These are phyloP conservation scores for Cladobotryum mycophilum DNA, from an alignment of 2,329 filamentous ascomycete species.

Conservation along the genomic window DNA sequence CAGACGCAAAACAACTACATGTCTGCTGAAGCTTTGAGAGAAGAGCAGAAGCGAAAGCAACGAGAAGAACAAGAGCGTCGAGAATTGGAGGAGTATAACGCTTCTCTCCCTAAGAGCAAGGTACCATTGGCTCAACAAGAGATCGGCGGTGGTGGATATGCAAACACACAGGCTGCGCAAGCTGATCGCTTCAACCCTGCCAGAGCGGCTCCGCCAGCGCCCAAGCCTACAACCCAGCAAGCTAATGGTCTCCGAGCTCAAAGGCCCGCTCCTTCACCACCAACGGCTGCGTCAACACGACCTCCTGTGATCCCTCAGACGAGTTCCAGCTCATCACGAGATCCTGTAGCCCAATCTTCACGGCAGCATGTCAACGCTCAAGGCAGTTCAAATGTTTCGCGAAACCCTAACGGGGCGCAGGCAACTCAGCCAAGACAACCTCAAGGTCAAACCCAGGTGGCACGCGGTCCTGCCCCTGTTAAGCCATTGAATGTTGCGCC, in stretches of 20 bases:
- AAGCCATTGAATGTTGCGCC: conserved; percentile 74
- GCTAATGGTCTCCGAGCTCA: conserved; percentile 59
- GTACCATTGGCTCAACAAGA: conserved; percentile 83
- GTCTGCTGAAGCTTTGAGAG: conserved; percentile 42
- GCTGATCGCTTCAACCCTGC: conserved; percentile 78
- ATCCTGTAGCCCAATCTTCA: conserved; percentile 36
- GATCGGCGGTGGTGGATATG: conserved; percentile 62
- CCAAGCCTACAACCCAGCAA: conserved; percentile 53
- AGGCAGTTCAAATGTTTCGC: conserved; percentile 45
- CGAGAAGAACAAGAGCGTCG: conserved; percentile 61
- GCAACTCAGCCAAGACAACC: conserved; percentile 44
- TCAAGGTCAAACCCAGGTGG: conserved; percentile 38
- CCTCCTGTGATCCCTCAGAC: conserved; percentile 45
- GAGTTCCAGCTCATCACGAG: conserved; percentile 40
- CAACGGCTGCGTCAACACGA: conserved; percentile 36
- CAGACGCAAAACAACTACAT: conserved; percentile 55
- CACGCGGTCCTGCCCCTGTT: conserved; percentile 55
- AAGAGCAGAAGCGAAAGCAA: conserved; percentile 55
- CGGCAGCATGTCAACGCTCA: conserved; percentile 43
- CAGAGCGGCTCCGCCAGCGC: conserved; percentile 76
- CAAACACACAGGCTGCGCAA: conserved; percentile 33
- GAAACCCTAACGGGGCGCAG: conserved; percentile 50
- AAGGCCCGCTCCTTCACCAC: conserved; percentile 74
- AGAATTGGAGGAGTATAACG: conserved; percentile 84
- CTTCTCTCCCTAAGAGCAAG: conserved; percentile 76